A percentile compares a stretch with the other conserved stretches of the same genome.
These are phyloP conservation scores for Ceratobasidium sp. DNA, from an alignment of 1,284 basidiomycete genomes.

Conservation along the genomic window DNA sequence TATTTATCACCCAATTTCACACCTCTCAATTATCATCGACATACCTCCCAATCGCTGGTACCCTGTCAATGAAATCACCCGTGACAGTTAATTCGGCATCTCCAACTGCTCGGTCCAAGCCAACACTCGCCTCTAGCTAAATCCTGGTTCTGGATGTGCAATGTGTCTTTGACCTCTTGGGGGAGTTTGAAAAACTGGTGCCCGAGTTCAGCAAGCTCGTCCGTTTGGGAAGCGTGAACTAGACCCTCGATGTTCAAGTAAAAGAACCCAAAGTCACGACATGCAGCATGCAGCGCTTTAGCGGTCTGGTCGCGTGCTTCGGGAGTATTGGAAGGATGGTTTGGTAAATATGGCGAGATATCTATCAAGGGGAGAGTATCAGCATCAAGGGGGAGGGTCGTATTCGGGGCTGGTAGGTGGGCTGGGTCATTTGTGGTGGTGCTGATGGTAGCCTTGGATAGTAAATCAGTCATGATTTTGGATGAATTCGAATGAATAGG, in stretches of 20 bases:
- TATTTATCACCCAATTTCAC: not conserved
- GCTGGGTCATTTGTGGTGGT: not conserved
- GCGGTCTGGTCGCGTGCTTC: conserved; percentile 56
- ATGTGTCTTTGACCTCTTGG: conserved; percentile 73
- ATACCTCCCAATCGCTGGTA: conserved; percentile 45
- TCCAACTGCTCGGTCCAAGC: not conserved
- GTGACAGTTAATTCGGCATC: conserved; percentile 9
- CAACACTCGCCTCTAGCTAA: conserved; percentile 72
- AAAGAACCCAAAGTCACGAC: conserved; percentile 83
- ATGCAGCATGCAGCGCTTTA: conserved; percentile 71
- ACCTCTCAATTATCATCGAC: not conserved
- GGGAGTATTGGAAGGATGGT: conserved; percentile 4
- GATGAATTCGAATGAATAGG: too few relatives aligned
- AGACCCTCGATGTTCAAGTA: conserved; percentile 75
- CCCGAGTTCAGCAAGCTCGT: conserved; percentile 67
- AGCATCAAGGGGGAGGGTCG: not conserved
- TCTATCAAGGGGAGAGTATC: conserved; percentile 49
- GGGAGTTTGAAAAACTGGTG: conserved; percentile 74
- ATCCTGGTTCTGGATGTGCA: conserved; percentile 70
- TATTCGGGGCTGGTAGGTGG: not conserved
- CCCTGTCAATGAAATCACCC: conserved; percentile 42
- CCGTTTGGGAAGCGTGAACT: conserved; percentile 63
- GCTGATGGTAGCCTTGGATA: too few relatives aligned
- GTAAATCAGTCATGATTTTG: too few relatives aligned
- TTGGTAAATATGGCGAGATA: conserved; percentile 47